A percentile compares a stretch with the other conserved stretches of the same genome.
phyloP scores from a whole-genome alignment of 495 filamentous ascomycete species.

The Daldinia caldariorum region DNA sequence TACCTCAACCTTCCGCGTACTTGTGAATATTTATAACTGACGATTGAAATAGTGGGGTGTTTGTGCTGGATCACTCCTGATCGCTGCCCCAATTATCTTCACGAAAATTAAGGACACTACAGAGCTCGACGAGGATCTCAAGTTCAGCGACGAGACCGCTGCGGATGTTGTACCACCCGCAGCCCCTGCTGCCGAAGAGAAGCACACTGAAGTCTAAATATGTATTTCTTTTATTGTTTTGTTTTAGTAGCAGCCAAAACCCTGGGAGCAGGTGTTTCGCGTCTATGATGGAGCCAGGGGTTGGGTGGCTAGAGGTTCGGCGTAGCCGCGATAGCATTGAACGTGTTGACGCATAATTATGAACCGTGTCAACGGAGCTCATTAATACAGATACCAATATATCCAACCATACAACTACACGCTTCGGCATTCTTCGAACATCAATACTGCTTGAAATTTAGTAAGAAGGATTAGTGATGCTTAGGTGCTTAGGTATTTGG shows the following conservation, averaged over 20 bases:
- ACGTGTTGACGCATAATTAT: conserved; percentile 14
- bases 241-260: not conserved
- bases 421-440: not conserved
- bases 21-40: conserved; percentile 31
- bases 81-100: conserved; percentile 83
- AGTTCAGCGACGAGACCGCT: conserved; percentile 81
- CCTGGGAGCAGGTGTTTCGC: conserved; percentile 1
- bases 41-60: conserved; percentile 72
- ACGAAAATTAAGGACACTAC: conserved; percentile 79
- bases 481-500: too few species aligned
- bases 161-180: conserved; percentile 64
- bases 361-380: conserved; percentile 9
- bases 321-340: conserved; percentile 2
- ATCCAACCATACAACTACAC: conserved; percentile 2
- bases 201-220: conserved; percentile 29
- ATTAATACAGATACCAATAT: conserved; percentile 11
- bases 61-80: conserved; percentile 72
- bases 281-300: conserved; percentile 13
- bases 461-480: too few species aligned
- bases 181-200: conserved; percentile 28
- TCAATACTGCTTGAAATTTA: not conserved
- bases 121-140: conserved; percentile 78
- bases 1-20: not conserved
- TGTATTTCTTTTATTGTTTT: not conserved
- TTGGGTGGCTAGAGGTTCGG: not conserved